A percentile compares a stretch with the other conserved stretches of the same genome.
Conservation (phyloP, 306 rosid genomes). For the Phaseolus lunatus region DNA sequence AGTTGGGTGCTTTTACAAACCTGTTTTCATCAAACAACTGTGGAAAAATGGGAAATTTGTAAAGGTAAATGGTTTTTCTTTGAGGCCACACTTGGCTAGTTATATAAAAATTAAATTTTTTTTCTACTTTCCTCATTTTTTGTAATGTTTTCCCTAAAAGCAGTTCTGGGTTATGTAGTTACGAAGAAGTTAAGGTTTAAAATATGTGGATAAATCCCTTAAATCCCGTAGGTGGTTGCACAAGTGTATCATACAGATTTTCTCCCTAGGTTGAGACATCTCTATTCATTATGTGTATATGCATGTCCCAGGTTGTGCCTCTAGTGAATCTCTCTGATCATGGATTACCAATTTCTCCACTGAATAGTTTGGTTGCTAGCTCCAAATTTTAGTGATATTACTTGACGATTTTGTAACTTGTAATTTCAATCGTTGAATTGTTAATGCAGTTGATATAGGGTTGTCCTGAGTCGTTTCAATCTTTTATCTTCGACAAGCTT, state of each 20-base stretch:
- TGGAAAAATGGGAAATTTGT: constrained; percentile 5
- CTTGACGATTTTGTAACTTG: constrained; percentile 19
- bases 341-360: constrained; percentile 11
- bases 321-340: constrained; percentile 21
- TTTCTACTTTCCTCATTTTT: background rate
- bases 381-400: constrained; percentile 17
- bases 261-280: constrained; percentile 7
- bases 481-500: background rate
- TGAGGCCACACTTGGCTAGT: background rate
- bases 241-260: constrained; percentile 15
- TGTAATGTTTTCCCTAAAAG: background rate
- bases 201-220: background rate
- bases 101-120: background rate
- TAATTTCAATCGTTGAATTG: background rate
- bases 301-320: constrained; percentile 7
- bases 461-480: constrained; percentile 14
- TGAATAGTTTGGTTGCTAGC: background rate
- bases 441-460: constrained; percentile 36
- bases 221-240: constrained; percentile 6
- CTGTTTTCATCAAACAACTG: constrained; percentile 7
- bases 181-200: constrained; percentile 12
- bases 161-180: constrained; percentile 16
- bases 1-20: constrained; percentile 19
- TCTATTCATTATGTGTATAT: constrained; percentile 3
- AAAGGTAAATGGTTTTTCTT: background rate